Base-by-base conservation (phyloP, 83 land plant species). In the Diphasiastrum complanatum region DNA sequence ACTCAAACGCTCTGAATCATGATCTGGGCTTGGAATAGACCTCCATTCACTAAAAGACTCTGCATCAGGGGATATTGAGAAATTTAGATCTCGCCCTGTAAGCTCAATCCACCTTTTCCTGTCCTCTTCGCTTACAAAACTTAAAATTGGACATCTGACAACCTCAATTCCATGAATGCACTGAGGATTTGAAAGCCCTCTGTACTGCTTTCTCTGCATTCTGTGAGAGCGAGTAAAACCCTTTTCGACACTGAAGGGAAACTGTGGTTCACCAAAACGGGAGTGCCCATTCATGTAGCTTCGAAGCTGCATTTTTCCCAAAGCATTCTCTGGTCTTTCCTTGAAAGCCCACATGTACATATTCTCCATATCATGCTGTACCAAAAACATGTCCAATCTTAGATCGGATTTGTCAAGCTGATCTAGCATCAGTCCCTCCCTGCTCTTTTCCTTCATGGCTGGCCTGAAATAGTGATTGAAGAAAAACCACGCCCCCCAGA, bases 341-440 rank as follows among this genome's bases (percentile, higher is more conserved):
- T n/a, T 38, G n/a, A 38, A 38, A 14, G 43, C 43, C 43, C 43
- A 38, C 43, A 38, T 38, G 43, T 38, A 38, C 43, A 38, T 38
- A 14, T 38, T 38, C 43, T 38, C 43, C 43, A 38, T 38, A 38
- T 38, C 43, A 38, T 38, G 43, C 43, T 38, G 43, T 14, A 38
- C 43, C 43, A 38, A 38, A 38, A 38, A 38, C 12, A 38, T 8
- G 14, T 38, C 43, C 43, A 38, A 14, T 14, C 43, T 38, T 8
- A 38, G 43, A 14, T 38, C 43, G 43, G 43, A 38, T 38, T 38
- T 38, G 43, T 38, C 43, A 38, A 38, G 43, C 8, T 38, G 12
- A 8, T 14, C 43, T 38, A 38, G 12, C 14, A 38, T 8, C 43
- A 38, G 14, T 8, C 43, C 43, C 43, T 38, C 43, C 14, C 43